These are phyloP conservation scores for Pythium grandisporangium DNA, from an alignment of 352 stramenopile species.

Conservation along the genomic window DNA sequence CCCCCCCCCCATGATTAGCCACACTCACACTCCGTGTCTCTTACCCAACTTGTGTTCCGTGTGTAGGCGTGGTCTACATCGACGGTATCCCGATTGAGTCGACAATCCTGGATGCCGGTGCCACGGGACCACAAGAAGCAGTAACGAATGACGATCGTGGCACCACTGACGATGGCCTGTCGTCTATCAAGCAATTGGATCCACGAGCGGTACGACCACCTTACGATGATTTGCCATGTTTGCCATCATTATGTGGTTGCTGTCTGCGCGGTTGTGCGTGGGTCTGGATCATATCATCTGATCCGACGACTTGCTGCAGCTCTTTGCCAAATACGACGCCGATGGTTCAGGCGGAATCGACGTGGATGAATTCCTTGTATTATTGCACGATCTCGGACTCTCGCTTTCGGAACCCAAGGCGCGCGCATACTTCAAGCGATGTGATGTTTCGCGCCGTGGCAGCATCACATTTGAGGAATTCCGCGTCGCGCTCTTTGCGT, in stretches of 20 bases:
- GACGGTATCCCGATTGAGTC: slow-evolving; percentile 70
- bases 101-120: slow-evolving; percentile 32
- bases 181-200: slow-evolving; percentile 35
- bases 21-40: too few species aligned
- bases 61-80: slow-evolving; percentile 52
- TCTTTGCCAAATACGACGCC: slow-evolving; percentile 79
- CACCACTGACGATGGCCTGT: too few species aligned
- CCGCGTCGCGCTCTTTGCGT: slow-evolving; percentile 64
- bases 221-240: too few species aligned
- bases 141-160: too few species aligned
- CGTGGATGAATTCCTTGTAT: slow-evolving; percentile 66
- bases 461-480: slow-evolving; percentile 80
- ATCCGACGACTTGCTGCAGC: too few species aligned
- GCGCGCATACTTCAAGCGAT: slow-evolving; percentile 71
- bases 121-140: slow-evolving; percentile 25
- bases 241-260: too few species aligned
- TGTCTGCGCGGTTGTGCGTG: too few species aligned
- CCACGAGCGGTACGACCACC: slow-evolving; percentile 35
- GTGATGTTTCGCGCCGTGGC: slow-evolving; percentile 46
- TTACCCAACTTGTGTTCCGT: slow-evolving; percentile 1
- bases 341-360: slow-evolving; percentile 73
- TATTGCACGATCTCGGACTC: slow-evolving; percentile 50
- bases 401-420: slow-evolving; percentile 59
- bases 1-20: too few species aligned
- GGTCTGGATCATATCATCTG: too few species aligned